phyloP scores from a whole-genome alignment of 345 rosid genomes.

The Cardamine occulta region DNA sequence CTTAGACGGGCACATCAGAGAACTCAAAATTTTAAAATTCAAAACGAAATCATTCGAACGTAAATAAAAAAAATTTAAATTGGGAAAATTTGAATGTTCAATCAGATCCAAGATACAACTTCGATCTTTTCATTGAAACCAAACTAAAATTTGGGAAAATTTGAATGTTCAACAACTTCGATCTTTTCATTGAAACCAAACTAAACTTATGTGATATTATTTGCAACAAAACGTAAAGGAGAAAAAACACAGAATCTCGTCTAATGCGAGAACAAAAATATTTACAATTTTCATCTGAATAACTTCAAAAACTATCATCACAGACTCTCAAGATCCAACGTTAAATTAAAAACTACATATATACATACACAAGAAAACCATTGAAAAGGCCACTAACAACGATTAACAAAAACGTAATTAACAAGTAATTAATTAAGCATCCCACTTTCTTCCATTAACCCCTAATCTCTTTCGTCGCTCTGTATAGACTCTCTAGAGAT shows the following conservation, averaged over 20 bases:
- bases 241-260: not conserved
- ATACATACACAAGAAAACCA: conserved; percentile 5
- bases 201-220: not conserved
- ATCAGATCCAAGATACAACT: no score
- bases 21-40: not conserved
- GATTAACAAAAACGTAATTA: conserved; percentile 29
- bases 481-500: conserved; percentile 44
- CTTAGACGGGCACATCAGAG: not conserved
- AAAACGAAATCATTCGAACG: conserved; percentile 26
- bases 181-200: conserved; percentile 9
- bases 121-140: conserved; percentile 8
- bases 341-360: conserved; percentile 14
- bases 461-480: conserved; percentile 36
- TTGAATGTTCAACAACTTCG: conserved; percentile 18
- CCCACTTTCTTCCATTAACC: not conserved
- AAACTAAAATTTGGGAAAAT: not conserved
- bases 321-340: conserved; percentile 22
- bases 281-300: conserved; percentile 20
- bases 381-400: not conserved
- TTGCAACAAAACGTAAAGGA: not conserved
- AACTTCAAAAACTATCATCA: conserved; percentile 15
- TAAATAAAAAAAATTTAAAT: not conserved
- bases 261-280: not conserved
- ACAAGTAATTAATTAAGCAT: conserved; percentile 5
- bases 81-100: conserved; percentile 12